Conservation (phyloP, 257 asterid species). For the Coffea eugenioides region DNA sequence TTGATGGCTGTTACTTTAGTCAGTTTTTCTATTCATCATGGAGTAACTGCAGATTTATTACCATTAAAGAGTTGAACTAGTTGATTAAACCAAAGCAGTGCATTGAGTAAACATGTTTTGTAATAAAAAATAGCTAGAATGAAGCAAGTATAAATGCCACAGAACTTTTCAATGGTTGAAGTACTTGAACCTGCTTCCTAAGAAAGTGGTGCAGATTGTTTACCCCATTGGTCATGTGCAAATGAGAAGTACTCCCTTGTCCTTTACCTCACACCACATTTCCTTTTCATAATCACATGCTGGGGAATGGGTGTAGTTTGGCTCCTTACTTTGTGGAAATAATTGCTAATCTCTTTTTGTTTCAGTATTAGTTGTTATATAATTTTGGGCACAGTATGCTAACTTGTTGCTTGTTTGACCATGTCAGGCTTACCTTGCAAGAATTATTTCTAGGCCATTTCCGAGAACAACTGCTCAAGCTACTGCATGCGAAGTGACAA, state of each 20-base stretch:
- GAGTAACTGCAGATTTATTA: neutral
- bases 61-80: neutral
- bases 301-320: neutral
- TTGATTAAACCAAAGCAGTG: neutral
- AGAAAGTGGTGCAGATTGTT: neutral
- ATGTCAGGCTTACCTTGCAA: slow-evolving; percentile 68
- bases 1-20: neutral
- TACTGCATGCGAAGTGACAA: slow-evolving; percentile 68
- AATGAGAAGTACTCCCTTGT: neutral
- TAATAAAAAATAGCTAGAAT: too few relatives aligned
- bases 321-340: neutral
- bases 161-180: too few relatives aligned
- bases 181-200: neutral
- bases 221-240: neutral
- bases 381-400: slow-evolving; percentile 5
- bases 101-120: neutral
- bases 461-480: slow-evolving; percentile 66
- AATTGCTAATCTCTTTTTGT: neutral
- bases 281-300: neutral
- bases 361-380: neutral
- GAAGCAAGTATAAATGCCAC: too few relatives aligned
- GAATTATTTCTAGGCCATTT: slow-evolving; percentile 32
- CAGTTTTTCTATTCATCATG: neutral
- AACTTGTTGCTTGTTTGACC: slow-evolving; percentile 21
- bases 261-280: neutral